These are phyloP conservation scores for Lipomyces yamanashiensis DNA, from an alignment of 805 yeast species.

Conservation along the genomic window DNA sequence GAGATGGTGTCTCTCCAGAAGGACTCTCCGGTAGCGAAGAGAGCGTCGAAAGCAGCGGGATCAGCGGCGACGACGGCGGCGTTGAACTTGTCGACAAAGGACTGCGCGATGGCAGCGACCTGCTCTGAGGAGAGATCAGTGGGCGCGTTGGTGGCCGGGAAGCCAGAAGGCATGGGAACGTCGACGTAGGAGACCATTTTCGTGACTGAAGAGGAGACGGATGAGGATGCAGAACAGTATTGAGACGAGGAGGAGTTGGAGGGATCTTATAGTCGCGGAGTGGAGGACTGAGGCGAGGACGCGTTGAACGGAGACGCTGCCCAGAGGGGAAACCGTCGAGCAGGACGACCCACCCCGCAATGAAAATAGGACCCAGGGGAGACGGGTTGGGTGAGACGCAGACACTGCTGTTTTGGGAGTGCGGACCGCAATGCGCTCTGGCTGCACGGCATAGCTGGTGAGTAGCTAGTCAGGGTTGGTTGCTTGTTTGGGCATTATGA, in stretches of 20 bases:
- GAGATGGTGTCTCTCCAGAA: constrained; percentile 39
- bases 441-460: no score
- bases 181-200: constrained; percentile 25
- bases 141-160: constrained; percentile 5
- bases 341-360: constrained; percentile 3
- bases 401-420: background rate
- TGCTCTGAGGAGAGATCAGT: constrained; percentile 9
- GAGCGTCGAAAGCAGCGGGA: constrained; percentile 28
- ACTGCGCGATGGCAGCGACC: constrained; percentile 15
- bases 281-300: background rate
- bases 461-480: no score
- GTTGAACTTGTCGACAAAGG: constrained; percentile 26
- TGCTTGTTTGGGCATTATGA: background rate
- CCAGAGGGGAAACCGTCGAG: background rate
- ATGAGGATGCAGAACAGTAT: background rate
- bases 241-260: background rate
- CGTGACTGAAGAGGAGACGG: background rate
- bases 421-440: no score
- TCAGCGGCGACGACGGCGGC: constrained; percentile 23
- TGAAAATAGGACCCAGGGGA: background rate
- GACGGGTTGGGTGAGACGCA: background rate
- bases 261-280: background rate
- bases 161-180: constrained; percentile 17
- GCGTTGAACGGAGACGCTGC: constrained; percentile 1
- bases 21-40: constrained; percentile 27